These are phyloP conservation scores for Aspergillus nidulans DNA, from an alignment of 495 filamentous ascomycete genomes.

Conservation along the genomic window DNA sequence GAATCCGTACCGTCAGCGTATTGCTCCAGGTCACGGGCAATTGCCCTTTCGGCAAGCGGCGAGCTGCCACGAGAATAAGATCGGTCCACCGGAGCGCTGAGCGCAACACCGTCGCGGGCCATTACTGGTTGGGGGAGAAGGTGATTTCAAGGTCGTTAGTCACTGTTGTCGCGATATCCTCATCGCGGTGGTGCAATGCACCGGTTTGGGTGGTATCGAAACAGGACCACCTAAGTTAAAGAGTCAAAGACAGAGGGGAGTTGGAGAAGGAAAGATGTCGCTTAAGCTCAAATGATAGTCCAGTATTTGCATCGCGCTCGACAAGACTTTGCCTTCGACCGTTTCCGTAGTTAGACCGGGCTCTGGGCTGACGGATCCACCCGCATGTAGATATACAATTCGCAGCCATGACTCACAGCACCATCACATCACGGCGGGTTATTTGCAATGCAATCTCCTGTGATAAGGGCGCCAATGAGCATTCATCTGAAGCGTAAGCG, in stretches of 20 bases:
- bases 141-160: background rate
- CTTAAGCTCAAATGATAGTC: background rate
- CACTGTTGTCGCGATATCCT: background rate
- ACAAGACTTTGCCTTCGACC: slow-evolving; percentile 1
- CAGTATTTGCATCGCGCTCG: background rate
- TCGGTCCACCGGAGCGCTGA: slow-evolving; percentile 18
- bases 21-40: slow-evolving; percentile 66
- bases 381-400: background rate
- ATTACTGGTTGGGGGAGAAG: slow-evolving; percentile 9
- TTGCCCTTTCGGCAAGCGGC: slow-evolving; percentile 61
- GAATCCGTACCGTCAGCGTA: slow-evolving; percentile 46
- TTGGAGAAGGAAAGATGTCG: background rate
- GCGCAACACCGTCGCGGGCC: slow-evolving; percentile 16
- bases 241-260: background rate
- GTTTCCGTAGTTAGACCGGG: background rate
- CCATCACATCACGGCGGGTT: background rate
- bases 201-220: background rate
- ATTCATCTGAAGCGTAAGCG: background rate
- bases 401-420: background rate
- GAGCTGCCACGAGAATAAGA: slow-evolving; percentile 50
- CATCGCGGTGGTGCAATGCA: slow-evolving; percentile 2
- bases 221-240: background rate
- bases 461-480: background rate
- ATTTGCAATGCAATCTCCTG: background rate
- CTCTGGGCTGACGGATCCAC: slow-evolving; percentile 2